These are phyloP conservation scores for Dioscorea cayenensis DNA, from an alignment of 116 monocot genomes.

Conservation along the genomic window DNA sequence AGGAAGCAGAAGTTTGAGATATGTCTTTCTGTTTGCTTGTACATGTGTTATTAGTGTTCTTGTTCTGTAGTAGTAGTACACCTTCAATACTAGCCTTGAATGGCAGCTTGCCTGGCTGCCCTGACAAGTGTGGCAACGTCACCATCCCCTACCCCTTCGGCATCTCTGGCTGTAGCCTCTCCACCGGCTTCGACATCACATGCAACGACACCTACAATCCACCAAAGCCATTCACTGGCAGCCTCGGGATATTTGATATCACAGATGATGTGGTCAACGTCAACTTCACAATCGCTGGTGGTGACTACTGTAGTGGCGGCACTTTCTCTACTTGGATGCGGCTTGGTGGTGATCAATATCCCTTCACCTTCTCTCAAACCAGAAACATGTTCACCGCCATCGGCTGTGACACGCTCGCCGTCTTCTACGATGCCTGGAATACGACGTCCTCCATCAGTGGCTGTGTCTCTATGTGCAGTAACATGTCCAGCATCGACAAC, in stretches of 20 bases:
- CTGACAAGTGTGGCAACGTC: background rate
- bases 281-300: conserved; percentile 1
- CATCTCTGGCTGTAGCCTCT: background rate
- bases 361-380: conserved; percentile 20
- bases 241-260: background rate
- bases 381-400: conserved; percentile 36
- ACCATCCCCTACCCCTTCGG: conserved; percentile 9
- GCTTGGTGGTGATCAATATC: background rate
- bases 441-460: conserved; percentile 6
- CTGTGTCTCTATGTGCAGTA: conserved; percentile 26
- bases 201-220: conserved; percentile 3
- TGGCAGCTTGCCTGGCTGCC: background rate
- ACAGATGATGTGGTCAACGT: background rate
- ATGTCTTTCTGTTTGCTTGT: too few relatives aligned
- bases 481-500: background rate
- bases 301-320: conserved; percentile 13
- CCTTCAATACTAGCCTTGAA: too few relatives aligned
- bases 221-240: background rate
- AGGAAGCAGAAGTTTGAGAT: too few relatives aligned
- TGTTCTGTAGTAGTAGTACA: too few relatives aligned
- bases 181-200: background rate
- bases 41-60: too few relatives aligned
- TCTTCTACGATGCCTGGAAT: background rate
- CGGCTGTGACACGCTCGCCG: conserved; percentile 34
- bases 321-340: background rate